Evolutionary conservation across 768 basidiomycete genomes (phyloP).

Genomic region (Myochromella boudieri): DNA sequence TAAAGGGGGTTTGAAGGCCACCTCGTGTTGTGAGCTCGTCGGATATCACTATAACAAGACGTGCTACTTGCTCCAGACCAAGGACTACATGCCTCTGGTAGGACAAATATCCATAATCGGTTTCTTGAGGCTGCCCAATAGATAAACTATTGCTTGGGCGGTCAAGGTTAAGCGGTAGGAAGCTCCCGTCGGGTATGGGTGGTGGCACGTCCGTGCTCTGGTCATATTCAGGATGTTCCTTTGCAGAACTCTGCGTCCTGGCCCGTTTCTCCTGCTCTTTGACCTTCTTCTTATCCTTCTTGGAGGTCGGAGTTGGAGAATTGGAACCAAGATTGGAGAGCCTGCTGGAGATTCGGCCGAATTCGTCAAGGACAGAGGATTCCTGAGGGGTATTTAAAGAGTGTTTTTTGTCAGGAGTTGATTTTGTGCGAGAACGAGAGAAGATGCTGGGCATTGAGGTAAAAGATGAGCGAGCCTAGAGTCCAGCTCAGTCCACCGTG

Average conservation of each 20-base stretch:
- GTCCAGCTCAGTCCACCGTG: slow-evolving; percentile 15
- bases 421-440: slow-evolving; percentile 66
- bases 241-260: slow-evolving; percentile 42
- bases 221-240: slow-evolving; percentile 31
- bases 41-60: slow-evolving; percentile 69
- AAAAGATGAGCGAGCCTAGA: slow-evolving; percentile 28
- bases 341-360: slow-evolving; percentile 57
- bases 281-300: slow-evolving; percentile 57
- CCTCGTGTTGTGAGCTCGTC: slow-evolving; percentile 72
- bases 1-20: slow-evolving; percentile 85
- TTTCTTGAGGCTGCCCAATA: slow-evolving; percentile 36
- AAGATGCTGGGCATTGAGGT: slow-evolving; percentile 71
- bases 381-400: slow-evolving; percentile 23
- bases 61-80: slow-evolving; percentile 69
- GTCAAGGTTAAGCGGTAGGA: slow-evolving; percentile 53
- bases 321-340: slow-evolving; percentile 32
- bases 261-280: slow-evolving; percentile 37
- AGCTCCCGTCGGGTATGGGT: slow-evolving; percentile 47
- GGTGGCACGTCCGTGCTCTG: slow-evolving; percentile 29
- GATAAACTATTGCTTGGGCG: slow-evolving; percentile 38
- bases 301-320: slow-evolving; percentile 28
- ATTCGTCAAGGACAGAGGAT: slow-evolving; percentile 53
- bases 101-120: slow-evolving; percentile 72
- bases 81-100: slow-evolving; percentile 74
- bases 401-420: slow-evolving; percentile 48